These are phyloP conservation scores for Neonectria hederae DNA, from an alignment of 2,329 filamentous ascomycete genomes.

Conservation along the genomic window DNA sequence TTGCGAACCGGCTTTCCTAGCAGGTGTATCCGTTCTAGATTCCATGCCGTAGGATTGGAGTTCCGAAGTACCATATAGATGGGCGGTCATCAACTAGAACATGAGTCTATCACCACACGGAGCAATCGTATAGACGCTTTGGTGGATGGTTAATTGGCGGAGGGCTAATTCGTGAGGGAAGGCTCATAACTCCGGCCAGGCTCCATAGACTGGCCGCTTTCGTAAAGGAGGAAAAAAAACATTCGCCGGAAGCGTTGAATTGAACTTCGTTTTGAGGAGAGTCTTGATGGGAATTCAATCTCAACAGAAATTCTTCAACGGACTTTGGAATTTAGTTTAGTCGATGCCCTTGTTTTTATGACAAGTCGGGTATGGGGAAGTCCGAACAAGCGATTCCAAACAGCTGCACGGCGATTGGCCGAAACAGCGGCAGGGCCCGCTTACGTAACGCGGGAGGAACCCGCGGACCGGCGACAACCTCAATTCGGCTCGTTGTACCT, in stretches of 20 bases:
- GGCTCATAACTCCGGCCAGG: background rate
- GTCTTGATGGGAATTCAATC: background rate
- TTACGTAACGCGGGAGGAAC: conserved; percentile 44
- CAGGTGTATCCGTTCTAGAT: too few species aligned
- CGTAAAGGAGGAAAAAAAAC: background rate
- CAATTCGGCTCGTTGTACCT: conserved; percentile 29
- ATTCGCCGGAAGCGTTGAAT: background rate
- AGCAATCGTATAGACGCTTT: background rate
- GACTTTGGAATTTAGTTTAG: background rate
- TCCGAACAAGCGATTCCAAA: conserved; percentile 29
- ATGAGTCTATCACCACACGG: background rate
- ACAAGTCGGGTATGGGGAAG: conserved; percentile 7
- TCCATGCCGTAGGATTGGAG: background rate
- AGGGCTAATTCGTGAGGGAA: background rate
- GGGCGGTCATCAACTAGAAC: background rate
- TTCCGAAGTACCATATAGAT: background rate
- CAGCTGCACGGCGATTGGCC: conserved; percentile 36
- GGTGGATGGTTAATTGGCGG: background rate
- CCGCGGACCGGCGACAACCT: conserved; percentile 42
- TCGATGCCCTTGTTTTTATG: background rate
- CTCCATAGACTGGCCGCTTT: background rate
- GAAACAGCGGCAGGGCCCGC: background rate
- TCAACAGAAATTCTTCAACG: background rate
- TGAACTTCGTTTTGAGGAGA: background rate
- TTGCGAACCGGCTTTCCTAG: background rate